Evolutionary conservation across 805 yeast species (phyloP), one percentile per base, ranked within the genome.

Genomic region (Ogataea degrootiae): DNA sequence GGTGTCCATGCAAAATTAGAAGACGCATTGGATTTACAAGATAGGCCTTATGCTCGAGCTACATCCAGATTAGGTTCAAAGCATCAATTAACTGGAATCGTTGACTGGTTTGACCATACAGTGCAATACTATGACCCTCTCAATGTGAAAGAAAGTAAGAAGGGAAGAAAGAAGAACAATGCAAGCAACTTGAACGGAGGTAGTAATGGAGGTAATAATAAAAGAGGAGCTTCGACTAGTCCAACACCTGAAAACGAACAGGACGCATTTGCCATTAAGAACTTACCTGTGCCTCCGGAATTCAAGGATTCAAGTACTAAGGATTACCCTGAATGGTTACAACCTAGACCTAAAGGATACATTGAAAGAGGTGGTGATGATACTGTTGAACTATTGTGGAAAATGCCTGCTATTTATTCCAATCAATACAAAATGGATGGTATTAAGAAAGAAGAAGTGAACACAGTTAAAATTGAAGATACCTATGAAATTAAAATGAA

Each of bases 291-390:
- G 1, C 87, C 87, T 0, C 60, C 67, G 8, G 76, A 78, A 49
- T 80, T 43, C 56, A 57, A 67, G 49, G 69, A 71, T 43, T 45
- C 58, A 0, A 63, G 68, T 17, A 72, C 74, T 0, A 68, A 67
- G 42, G 80, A 80, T 0, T 79, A 71, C 46, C 91, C 91, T 0
- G 75, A 74, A 0, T 88, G 96, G 96, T 67, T 87, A 31, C 91
- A 85, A 60, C 85, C 83, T 3, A 70, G 83, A 50, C 96, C 96
- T 0, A 72, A 74, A 43, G 96, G 96, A 0, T 89, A 87, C 62
- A 69, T 87, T 6, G 96, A 89, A 58, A 74, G 98, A 57, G 97
- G 97, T 1, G 81, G 78, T 4, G 86, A 83, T 57, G 80, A 76
- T 19, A 81, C 89, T 0, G 70, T 74, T 21, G 76, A 82, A 0